Percentiles rank a stretch among this genome's conserved stretches.
phyloP scores from a whole-genome alignment of 768 basidiomycete species.

The Melanogaster broomeanus region DNA sequence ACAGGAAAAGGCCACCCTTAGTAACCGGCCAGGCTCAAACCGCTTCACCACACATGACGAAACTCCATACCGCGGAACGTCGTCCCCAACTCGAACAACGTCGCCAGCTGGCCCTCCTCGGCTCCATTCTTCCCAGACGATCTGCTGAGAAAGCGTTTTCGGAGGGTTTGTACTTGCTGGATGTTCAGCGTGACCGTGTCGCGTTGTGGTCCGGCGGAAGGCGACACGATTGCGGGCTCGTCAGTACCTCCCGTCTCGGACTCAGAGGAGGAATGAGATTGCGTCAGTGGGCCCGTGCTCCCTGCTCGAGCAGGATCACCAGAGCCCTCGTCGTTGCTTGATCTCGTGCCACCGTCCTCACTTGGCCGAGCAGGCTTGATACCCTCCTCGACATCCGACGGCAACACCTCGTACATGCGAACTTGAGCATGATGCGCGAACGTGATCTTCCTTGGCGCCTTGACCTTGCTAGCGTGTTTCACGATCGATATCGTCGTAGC shows the following conservation, averaged over 20 bases:
- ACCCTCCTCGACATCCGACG: neutral
- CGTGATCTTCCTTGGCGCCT: conserved; percentile 27
- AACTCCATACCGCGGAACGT: conserved; percentile 21
- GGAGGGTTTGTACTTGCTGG: conserved; percentile 17
- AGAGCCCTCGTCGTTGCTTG: neutral
- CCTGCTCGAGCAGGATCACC: neutral
- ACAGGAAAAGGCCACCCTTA: neutral
- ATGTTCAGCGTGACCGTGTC: conserved; percentile 15
- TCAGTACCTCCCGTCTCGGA: neutral
- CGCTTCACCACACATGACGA: conserved; percentile 25
- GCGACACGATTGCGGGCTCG: neutral
- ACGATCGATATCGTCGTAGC: conserved; percentile 5
- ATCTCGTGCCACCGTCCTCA: neutral
- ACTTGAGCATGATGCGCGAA: conserved; percentile 25
- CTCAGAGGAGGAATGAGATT: neutral
- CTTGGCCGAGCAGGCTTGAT: neutral
- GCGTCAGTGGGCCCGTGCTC: neutral
- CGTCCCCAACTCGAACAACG: conserved; percentile 23
- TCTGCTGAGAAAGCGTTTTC: conserved; percentile 10
- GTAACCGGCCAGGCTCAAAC: neutral
- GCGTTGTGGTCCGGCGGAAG: neutral
- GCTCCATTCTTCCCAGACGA: conserved; percentile 1
- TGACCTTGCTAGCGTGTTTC: conserved; percentile 10
- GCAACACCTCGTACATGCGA: conserved; percentile 18
- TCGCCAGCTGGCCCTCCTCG: conserved; percentile 11